Percentiles rank a stretch among this genome's conserved stretches.
phyloP scores from a whole-genome alignment of 1,284 basidiomycete genomes.

The Trichosporon sp. region DNA sequence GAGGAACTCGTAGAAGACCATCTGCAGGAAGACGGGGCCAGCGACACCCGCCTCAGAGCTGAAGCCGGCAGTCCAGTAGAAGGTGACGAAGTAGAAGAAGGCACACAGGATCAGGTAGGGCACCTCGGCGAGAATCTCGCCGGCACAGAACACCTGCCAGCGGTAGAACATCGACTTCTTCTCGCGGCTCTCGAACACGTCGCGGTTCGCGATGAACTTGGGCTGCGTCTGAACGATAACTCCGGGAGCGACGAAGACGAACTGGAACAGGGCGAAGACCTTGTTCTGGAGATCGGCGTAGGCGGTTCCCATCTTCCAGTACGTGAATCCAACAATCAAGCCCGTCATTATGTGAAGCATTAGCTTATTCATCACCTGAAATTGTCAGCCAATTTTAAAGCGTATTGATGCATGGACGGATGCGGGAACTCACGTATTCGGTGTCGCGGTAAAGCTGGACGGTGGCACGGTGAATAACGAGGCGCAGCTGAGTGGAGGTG shows the following conservation, averaged over 20 bases:
- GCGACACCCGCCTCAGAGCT: constrained; percentile 24
- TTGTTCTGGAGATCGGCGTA: constrained; percentile 33
- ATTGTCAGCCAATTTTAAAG: too few relatives aligned
- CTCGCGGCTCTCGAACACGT: constrained; percentile 55
- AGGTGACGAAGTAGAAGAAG: constrained; percentile 28
- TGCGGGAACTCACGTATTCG: constrained; percentile 41
- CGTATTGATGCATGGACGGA: not conserved
- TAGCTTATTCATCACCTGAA: constrained; percentile 47
- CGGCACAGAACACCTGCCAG: constrained; percentile 44
- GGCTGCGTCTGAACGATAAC: constrained; percentile 56
- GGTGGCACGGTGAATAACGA: constrained; percentile 47
- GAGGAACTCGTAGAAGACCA: constrained; percentile 54
- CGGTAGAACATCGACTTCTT: constrained; percentile 54
- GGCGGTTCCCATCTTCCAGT: constrained; percentile 48
- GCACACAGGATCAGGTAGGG: constrained; percentile 53
- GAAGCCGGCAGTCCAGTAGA: constrained; percentile 29
- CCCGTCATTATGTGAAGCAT: constrained; percentile 46
- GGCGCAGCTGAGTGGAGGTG: constrained; percentile 40
- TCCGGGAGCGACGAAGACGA: constrained; percentile 54
- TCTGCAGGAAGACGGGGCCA: constrained; percentile 49
- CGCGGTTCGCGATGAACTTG: constrained; percentile 54
- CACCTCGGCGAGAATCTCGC: constrained; percentile 52
- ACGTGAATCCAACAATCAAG: constrained; percentile 52
- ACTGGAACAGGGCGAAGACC: constrained; percentile 46
- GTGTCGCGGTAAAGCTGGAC: constrained; percentile 49